Percentiles rank a stretch among this genome's conserved stretches.
Evolutionary conservation across 2,329 filamentous ascomycete species (phyloP).

Genomic region (Eutypella sp.): DNA sequence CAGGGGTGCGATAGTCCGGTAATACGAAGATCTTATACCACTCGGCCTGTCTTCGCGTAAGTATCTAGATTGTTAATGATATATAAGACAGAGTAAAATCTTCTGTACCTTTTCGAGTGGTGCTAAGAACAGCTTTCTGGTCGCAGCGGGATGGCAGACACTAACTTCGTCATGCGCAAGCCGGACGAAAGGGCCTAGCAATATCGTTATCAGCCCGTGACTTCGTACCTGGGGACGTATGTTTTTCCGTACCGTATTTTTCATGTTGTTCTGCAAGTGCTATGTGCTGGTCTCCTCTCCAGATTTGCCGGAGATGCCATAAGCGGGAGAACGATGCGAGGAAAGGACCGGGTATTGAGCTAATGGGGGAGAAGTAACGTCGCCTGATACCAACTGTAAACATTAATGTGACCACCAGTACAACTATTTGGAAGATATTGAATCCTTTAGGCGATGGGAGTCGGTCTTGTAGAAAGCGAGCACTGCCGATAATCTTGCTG

Average conservation of each 20-base stretch:
- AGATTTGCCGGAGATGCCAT: background rate
- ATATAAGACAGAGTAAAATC: no score
- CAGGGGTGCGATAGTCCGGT: conserved; percentile 2
- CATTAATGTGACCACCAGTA: conserved; percentile 17
- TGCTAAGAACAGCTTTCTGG: background rate
- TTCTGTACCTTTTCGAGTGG: conserved; percentile 3
- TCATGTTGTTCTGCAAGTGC: background rate
- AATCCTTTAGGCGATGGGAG: no score
- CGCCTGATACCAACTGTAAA: background rate
- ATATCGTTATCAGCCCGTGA: no score
- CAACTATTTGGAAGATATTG: background rate
- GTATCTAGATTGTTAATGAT: no score
- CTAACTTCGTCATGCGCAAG: background rate
- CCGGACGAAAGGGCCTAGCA: background rate
- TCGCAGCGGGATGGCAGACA: background rate
- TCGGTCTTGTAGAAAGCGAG: no score
- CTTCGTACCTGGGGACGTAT: background rate
- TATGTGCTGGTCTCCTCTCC: background rate
- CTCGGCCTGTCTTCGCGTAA: conserved; percentile 1
- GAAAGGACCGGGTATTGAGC: background rate
- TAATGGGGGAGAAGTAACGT: conserved; percentile 1
- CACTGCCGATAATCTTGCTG: no score
- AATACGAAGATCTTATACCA: conserved; percentile 6
- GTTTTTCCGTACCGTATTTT: conserved; percentile 1
- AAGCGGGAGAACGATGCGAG: background rate